phyloP scores from a whole-genome alignment of 2,329 filamentous ascomycete genomes.

The Penicillium crustosum region DNA sequence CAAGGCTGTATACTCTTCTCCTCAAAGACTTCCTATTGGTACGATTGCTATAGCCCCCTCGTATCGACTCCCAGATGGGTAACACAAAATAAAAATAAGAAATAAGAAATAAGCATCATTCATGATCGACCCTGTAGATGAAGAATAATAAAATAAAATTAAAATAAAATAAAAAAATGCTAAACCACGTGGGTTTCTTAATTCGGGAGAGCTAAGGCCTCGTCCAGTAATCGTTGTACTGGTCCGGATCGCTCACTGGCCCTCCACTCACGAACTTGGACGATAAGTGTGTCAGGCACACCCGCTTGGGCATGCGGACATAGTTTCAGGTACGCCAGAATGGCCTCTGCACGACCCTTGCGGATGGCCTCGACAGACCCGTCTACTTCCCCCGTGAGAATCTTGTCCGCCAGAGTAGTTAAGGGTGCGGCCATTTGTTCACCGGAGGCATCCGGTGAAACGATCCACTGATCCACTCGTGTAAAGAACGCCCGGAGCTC shows the following conservation, averaged over 20 bases:
- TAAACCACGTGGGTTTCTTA: slow-evolving; percentile 12
- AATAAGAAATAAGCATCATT: neutral
- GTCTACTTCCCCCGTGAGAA: slow-evolving; percentile 37
- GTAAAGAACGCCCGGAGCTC: slow-evolving; percentile 36
- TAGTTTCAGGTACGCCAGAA: slow-evolving; percentile 33
- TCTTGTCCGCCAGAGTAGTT: slow-evolving; percentile 26
- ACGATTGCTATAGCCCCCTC: neutral
- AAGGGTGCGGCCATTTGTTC: slow-evolving; percentile 29
- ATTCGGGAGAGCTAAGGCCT: slow-evolving; percentile 24
- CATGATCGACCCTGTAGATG: neutral
- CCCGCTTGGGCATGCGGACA: slow-evolving; percentile 13
- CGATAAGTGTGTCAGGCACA: slow-evolving; percentile 20
- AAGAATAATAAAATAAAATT: neutral
- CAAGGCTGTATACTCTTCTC: no score
- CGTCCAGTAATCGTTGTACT: slow-evolving; percentile 37
- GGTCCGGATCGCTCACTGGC: slow-evolving; percentile 41
- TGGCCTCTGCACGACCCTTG: slow-evolving; percentile 39
- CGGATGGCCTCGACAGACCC: slow-evolving; percentile 39
- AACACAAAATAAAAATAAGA: no score
- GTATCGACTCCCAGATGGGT: neutral
- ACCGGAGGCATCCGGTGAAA: slow-evolving; percentile 17
- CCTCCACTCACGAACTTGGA: slow-evolving; percentile 36
- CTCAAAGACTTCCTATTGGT: neutral
- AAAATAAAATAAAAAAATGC: neutral
- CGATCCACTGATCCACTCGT: slow-evolving; percentile 30